Base-by-base conservation (phyloP, 345 rosid species). In the Atalantia buxifolia region DNA sequence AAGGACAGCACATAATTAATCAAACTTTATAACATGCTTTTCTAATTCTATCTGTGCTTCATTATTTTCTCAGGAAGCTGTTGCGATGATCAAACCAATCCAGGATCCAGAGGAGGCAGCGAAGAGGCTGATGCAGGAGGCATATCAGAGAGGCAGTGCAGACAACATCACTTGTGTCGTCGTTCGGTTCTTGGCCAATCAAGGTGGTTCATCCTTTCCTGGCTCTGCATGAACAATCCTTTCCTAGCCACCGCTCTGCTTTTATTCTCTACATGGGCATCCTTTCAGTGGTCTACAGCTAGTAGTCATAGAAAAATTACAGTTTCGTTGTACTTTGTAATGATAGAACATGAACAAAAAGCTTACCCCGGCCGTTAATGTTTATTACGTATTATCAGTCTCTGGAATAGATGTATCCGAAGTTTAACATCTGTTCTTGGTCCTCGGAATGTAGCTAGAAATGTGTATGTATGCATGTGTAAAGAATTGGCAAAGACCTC, bases 161-260 rank as follows among this genome's bases (percentile, higher is more conserved):
- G 99, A 97, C 82, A 97, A 97, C 81, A 97, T 97, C 75, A 94
- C 99, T 42, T 92, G 98, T 69, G 93, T 97, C 3, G 98, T 97
- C 0, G 98, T 97, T 74, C 98, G 97, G 60, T 97, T 94, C 89
- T 76, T 89, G 82, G 88, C 88, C 31, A 85, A 84, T 78, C 89
- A 81, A 80, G 90, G 79, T 4, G 85, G 82, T 60, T 79, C 89
- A 36, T 86, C 92, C 68, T 77, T 63, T 31, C 45, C 66, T 71
- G n/a, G 42, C 61, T 63, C 87, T 22, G 72, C 79, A 16, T 85
- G 73, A 87, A 75, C 73, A 45, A 45, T 56, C 53, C 25, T 2
- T 38, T 63, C 48, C 40, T 22, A 28, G 62, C 22, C 66, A 31
- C 53, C 22, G 35, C n/a, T 63, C 19, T 69, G 31, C 71, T 66